Evolutionary conservation across 208 protist species (phyloP), one percentile per base, ranked within the genome.

Genomic region (Tetramitus jugosus): DNA sequence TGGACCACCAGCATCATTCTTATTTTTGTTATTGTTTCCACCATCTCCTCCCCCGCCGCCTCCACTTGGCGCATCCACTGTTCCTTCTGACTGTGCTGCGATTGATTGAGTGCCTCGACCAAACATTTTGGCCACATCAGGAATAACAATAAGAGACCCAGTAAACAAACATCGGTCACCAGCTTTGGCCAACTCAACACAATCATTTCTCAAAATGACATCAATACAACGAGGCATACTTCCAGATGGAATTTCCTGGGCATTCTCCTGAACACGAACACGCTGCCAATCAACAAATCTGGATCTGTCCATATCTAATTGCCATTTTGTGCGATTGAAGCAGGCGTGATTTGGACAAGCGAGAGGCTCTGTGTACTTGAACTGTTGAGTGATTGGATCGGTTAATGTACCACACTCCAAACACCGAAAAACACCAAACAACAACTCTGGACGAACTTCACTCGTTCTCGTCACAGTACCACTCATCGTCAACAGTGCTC

Each of bases 271-370:
- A 71, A 99, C 87, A 13, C 93, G 87, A 62, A 99, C 84, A 62
- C 97, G 95, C 87, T 99, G 98, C 96, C 96, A 99, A 82, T 99
- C 98, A 7, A 89, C 87, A 83, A 99, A 99, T 45, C 74, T 78
- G 3, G 88, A 94, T 46, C 83, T 46, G 7, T 91, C 84, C 23
- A 90, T 74, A 40, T 87, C 80, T 7, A 98, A 86, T 60, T 91
- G 81, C 85, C 95, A 98, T 35, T 85, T 84, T 46, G 74, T 87
- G 42, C 86, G 91, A 85, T 98, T 98, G 45, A 87, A 82, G 81
- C 95, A 98, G 52, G 87, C 68, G 3, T 83, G 35, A 79, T 95
- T 96, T 31, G 86, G 84, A 81, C 95, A 97, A 39, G 84, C 85
- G 17, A 89, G 87, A 35, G 94, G 93, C 80, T 96, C 95, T 7